phyloP scores from a whole-genome alignment of 192 early-diverging fungal genomes.

The Spizellomyces sp. region DNA sequence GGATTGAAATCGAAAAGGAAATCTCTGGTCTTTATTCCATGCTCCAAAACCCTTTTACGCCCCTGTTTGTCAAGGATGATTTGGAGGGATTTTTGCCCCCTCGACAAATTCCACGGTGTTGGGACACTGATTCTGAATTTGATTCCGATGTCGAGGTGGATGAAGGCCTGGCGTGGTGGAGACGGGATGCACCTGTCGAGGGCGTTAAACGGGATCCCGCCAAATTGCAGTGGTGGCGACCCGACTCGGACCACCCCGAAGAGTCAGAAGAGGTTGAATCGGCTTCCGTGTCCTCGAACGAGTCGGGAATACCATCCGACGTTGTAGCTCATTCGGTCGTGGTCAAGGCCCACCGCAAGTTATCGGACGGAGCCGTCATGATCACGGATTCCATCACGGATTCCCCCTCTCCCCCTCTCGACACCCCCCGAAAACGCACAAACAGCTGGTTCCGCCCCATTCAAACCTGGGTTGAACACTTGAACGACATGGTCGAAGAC shows the following conservation, averaged over 20 bases:
- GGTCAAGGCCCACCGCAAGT: neutral
- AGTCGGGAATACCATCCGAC: neutral
- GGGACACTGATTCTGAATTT: constrained; percentile 54
- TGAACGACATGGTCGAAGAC: constrained; percentile 8
- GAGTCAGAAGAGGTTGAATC: neutral
- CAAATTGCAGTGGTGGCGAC: neutral
- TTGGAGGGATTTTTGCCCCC: constrained; percentile 24
- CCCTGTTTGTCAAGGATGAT: constrained; percentile 28
- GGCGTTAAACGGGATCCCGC: neutral
- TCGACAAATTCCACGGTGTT: constrained; percentile 30
- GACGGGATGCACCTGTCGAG: neutral
- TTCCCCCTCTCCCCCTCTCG: neutral
- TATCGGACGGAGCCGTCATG: neutral
- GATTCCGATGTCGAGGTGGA: constrained; percentile 53
- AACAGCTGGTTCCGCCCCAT: constrained; percentile 27
- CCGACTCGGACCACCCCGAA: neutral
- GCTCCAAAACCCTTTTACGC: constrained; percentile 36
- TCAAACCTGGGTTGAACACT: constrained; percentile 19
- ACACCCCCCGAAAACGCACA: neutral
- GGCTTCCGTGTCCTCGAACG: neutral
- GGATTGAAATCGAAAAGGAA: constrained; percentile 48
- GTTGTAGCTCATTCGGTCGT: neutral
- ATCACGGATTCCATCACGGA: neutral
- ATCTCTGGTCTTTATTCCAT: constrained; percentile 43
- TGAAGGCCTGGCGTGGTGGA: neutral